Conservation (phyloP, 441 rosid genomes). For the Omphalea diandra region DNA sequence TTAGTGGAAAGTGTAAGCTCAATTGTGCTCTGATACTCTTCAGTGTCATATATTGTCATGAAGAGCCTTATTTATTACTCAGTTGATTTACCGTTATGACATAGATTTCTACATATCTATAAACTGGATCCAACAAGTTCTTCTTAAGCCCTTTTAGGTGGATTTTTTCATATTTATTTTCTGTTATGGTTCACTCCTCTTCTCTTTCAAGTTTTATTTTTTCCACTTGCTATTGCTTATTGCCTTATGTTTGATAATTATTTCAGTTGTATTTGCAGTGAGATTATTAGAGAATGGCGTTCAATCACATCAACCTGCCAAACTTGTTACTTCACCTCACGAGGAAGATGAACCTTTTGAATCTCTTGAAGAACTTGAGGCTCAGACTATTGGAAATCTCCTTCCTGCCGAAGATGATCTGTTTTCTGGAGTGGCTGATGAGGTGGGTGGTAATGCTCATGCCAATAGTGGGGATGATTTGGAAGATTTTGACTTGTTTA, state of each 20-base stretch:
- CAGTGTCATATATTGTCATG: neutral
- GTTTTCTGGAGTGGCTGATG: conserved; percentile 65
- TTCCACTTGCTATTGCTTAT: neutral
- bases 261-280: conserved; percentile 44
- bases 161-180: neutral
- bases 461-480: conserved; percentile 33
- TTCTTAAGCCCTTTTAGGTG: neutral
- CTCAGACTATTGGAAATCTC: conserved; percentile 74
- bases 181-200: neutral
- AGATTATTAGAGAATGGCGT: conserved; percentile 37
- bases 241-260: conserved; percentile 20
- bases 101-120: neutral
- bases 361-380: conserved; percentile 71
- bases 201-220: conserved; percentile 14
- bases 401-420: conserved; percentile 78
- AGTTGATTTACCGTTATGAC: neutral
- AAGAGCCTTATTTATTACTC: neutral
- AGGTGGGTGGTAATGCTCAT: conserved; percentile 32
- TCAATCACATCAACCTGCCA: conserved; percentile 39
- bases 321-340: conserved; percentile 34
- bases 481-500: conserved; percentile 72
- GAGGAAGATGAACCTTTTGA: conserved; percentile 52
- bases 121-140: no score
- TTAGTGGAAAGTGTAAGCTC: conserved; percentile 54
- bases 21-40: neutral